Evolutionary conservation across 768 basidiomycete genomes (phyloP), one percentile per base, ranked within the genome.

Genomic region (Leccinellum luteum): DNA sequence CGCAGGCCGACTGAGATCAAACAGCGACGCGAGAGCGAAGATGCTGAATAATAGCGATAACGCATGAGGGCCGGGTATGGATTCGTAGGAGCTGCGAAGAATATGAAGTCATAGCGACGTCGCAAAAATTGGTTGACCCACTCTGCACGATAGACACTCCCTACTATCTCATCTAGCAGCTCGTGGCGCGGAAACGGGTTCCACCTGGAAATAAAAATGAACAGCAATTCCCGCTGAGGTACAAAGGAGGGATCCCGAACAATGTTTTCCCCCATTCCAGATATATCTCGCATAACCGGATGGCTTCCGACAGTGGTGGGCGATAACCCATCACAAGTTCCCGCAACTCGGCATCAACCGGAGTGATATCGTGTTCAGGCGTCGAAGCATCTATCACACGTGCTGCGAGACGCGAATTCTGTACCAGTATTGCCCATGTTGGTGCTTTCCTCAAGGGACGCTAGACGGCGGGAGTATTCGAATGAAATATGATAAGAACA

Each of bases 21-120:
- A 84, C n/a, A 89, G 74, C 0, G 79, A 72, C 0, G 81, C 88
- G 25, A 91, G 76, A 6, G 87, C 82, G 60, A 92, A 84, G 13
- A 90, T 69, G 44, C 80, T 79, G 66, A 85, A 88, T 19, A 91
- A 75, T 27, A 90, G 76, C 0, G 87, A 77, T 15, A 89, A 73
- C 1, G 79, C 71, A 57, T 89, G 84, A n/a, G 79, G 72, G n/a
- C 69, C 70, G 8, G 74, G 66, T 48, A 78, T 61, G 7, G 62
- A 63, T 47, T 77, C 76, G 13, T 75, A 76, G 4, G 74, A 75
- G 14, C 80, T 80, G 55, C 28, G n/a, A 34, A 58, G 48, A 43
- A 35, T 23, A 52, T 17, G 62, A 44, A 65, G 56, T 30, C 23
- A 23, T 14, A 3, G 43, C 38, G 35, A 34, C 30, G 17, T 25